Base-by-base conservation (phyloP, 2,329 filamentous ascomycete species). In the Whalleya microplaca region DNA sequence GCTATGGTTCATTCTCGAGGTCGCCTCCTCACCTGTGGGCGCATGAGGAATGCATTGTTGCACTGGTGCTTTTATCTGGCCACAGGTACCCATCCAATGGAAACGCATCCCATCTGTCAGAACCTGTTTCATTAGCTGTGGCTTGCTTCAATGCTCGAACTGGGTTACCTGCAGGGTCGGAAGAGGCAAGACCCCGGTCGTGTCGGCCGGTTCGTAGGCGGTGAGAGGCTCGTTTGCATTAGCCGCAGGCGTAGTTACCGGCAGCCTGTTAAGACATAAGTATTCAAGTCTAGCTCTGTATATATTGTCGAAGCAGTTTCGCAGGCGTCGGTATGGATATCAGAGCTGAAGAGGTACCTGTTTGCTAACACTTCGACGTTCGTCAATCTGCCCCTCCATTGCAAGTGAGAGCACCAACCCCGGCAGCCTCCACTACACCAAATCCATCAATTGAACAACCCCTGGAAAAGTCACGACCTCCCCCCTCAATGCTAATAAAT, bases 131-230 rank as follows among this genome's bases (percentile, higher is more conserved):
- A 37, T 3, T 12, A 12, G 32, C 14, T 12, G 32, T 53, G 55
- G 55, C n/a, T n/a, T n/a, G n/a, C 40, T 48, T 40, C 37, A 37
- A 55, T 48, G 43, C 43, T 48, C 29, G 50, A 45, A 29, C 6
- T 12, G 5, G 58, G 49, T 52, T 56, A 56, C 52, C 37, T 48
- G 19, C n/a, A 19, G 48, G 23, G 43, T 46, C 27, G 45, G 27
- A 55, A 57, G 54, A 57, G 57, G 64, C 45, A 63, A 21, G 50
- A 58, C 62, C 63, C 66, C 56, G 63, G 64, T 52, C 46, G 51
- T 50, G 49, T 53, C 43, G 44, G 53, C 59, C 59, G 56, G 46
- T 55, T 52, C 42, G 37, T 27, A 61, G 53, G 64, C 65, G 65
- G 64, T 67, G 65, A 55, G 48, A 53, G 45, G 41, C 42, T 45